phyloP scores from a whole-genome alignment of 1,139 yeast species.

The Protomyces macrosporus region DNA sequence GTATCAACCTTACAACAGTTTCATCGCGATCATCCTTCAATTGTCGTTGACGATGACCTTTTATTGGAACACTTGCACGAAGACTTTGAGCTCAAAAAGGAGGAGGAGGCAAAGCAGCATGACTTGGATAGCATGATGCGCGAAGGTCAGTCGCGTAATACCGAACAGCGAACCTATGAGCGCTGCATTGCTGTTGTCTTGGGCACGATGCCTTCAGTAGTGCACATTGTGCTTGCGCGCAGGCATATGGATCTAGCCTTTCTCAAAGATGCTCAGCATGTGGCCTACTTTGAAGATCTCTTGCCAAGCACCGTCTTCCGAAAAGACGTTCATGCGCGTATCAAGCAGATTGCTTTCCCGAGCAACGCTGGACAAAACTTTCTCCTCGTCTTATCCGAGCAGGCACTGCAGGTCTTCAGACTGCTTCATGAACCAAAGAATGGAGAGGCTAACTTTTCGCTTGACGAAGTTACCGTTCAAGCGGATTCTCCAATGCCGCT shows the following conservation, averaged over 20 bases:
- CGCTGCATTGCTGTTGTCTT: not conserved
- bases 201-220: not conserved
- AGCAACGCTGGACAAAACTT: not conserved
- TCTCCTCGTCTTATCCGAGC: not conserved
- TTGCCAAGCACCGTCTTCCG: not conserved
- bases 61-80: conserved; percentile 2
- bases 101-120: not conserved
- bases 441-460: not conserved
- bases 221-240: not conserved
- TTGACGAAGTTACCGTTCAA: not conserved
- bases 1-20: not conserved
- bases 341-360: not conserved
- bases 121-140: not conserved
- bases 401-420: not conserved
- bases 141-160: not conserved
- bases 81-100: not conserved
- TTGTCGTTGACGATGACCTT: not conserved
- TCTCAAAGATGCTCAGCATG: not conserved
- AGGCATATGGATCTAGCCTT: not conserved
- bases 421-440: not conserved
- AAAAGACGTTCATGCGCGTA: not conserved
- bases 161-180: not conserved
- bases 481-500: not conserved
- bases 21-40: not conserved
- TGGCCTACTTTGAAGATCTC: not conserved